Evolutionary conservation across 257 asterid genomes (phyloP), one percentile per base, ranked within the genome.

Genomic region (Nicotiana benthamiana): DNA sequence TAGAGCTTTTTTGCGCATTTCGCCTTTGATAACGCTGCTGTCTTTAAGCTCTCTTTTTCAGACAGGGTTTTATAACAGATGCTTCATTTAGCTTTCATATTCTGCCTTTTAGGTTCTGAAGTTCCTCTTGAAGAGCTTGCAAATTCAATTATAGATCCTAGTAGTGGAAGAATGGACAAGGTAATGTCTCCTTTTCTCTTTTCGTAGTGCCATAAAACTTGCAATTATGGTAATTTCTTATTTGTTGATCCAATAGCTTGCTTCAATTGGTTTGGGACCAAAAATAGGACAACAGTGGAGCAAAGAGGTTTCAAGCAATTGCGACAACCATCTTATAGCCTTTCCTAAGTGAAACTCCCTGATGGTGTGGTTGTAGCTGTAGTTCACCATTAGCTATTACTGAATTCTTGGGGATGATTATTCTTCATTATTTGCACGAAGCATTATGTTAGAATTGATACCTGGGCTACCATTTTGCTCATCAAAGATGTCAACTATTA

Each of bases 81-180:
- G 9, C 36, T 79, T 53, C 79, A 52, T 80, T 74, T 79, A 83
- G 36, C 59, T 56, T 80, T 24, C 34, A 28, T 46, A 67, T 74
- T 53, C 34, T 59, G 80, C 59, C 61, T 51, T 51, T 68, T 90
- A 96, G 99, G 99, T 89, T 90, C 97, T 46, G 90, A 89, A 80
- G 92, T 89, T 82, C 84, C 97, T 70, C 76, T 90, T 8, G 67
- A 85, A 20, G 90, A 86, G 81, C 96, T 96, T 80, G 93, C 99
- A 62, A 90, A 88, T 28, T 86, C 92, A 75, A 92, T 96, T 80
- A 83, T 93, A 56, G 77, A 46, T 80, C 76, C 82, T 81, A 87
- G 79, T 65, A 85, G 83, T 63, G 75, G 82, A 53, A 52, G 62
- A 77, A 70, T 78, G 32, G 84, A 80, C 64, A 86, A 89, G 94